Evolutionary conservation across 306 rosid species (phyloP), one percentile per base, ranked within the genome.

Genomic region (Fragaria ananassa): DNA sequence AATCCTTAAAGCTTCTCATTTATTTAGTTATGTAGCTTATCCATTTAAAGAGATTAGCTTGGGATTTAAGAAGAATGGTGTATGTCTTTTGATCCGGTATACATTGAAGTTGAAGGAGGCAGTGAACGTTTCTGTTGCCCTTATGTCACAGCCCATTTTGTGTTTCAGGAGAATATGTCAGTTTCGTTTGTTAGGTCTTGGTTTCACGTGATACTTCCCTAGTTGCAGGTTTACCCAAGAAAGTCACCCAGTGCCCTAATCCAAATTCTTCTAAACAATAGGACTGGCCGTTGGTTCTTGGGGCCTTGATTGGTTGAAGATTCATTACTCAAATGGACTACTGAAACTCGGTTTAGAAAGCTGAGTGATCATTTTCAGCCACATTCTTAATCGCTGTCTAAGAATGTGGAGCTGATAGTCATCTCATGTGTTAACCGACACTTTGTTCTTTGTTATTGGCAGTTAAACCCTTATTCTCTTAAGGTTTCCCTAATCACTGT

Each of bases 111-210:
- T 76, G 73, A 64, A 42, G 50, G 45, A 39, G 76, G 65, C 31
- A 62, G 46, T 50, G 53, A 27, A 78, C 62, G 73, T 80, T 79
- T 67, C 67, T 18, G 69, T 76, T 72, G n/a, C 21, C 70, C 71
- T 18, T 68, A 17, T 51, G 39, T 71, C 39, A 56, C 62, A 25
- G 64, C 34, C 34, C 23, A n/a, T 54, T 56, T 0, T 46, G 70
- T 18, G 62, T 3, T 21, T 74, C 31, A 19, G 34, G 45, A n/a
- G 54, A 25, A 13, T 29, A 35, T 39, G 56, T 47, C 54, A n/a
- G 73, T 63, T 31, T 18, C 19, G 53, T 37, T 13, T 13, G 72
- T 45, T 44, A 56, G 51, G 31, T 25, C 46, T 64, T 72, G n/a
- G 58, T 31, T 18, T 74, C 68, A 42, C 75, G 31, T 67, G 39